Percentiles rank a stretch among this genome's conserved stretches.
These are phyloP conservation scores for Pythium brachiatum DNA, from an alignment of 352 stramenopile genomes.

Conservation along the genomic window DNA sequence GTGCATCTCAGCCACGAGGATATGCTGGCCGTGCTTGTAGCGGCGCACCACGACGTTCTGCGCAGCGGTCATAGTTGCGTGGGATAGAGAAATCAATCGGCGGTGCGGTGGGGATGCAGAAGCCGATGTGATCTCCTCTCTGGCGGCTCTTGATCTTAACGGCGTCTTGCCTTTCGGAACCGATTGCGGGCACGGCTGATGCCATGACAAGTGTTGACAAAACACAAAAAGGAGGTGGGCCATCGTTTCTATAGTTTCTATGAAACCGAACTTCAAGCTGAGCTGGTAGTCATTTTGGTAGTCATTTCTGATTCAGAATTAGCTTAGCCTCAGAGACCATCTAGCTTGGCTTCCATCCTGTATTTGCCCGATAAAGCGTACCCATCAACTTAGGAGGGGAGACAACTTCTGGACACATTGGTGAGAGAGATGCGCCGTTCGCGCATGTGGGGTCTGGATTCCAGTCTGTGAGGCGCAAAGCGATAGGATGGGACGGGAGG, in stretches of 20 bases:
- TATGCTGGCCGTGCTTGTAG: conserved; percentile 45
- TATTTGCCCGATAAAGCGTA: not conserved
- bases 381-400: conserved; percentile 14
- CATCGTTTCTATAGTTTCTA: conserved; percentile 18
- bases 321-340: no score
- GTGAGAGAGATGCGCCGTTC: conserved; percentile 10
- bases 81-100: not conserved
- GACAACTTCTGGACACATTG: conserved; percentile 15
- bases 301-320: no score
- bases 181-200: not conserved
- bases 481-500: not conserved
- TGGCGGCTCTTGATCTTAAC: not conserved
- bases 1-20: conserved; percentile 74
- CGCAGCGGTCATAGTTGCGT: conserved; percentile 1
- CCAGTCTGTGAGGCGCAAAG: not conserved
- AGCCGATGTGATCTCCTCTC: not conserved
- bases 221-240: conserved; percentile 8
- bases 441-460: conserved; percentile 3
- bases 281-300: conserved; percentile 2
- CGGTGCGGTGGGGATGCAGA: not conserved
- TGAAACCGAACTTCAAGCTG: conserved; percentile 21
- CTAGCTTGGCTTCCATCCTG: no score
- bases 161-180: not conserved
- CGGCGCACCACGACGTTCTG: conserved; percentile 35
- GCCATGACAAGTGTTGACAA: conserved; percentile 22